Conservation (phyloP, 148 eudicot species). For the Camellia japonica region DNA sequence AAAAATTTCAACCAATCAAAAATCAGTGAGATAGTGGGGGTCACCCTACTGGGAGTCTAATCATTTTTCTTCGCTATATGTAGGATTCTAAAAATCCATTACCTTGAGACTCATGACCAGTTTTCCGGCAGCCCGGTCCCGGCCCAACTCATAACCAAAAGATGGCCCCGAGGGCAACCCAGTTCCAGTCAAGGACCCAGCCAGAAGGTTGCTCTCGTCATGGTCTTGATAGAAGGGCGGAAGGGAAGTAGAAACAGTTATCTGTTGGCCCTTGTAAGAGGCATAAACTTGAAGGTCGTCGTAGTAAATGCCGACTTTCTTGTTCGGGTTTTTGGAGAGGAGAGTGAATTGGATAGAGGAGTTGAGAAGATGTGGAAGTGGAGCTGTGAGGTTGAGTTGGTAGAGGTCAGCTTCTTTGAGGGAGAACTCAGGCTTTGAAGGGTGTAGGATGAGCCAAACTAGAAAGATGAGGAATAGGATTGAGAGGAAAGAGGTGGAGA, state of each 20-base stretch:
- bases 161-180: conserved; percentile 50
- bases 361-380: conserved; percentile 50
- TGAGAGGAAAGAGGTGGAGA: conserved; percentile 49
- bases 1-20: no score
- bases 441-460: conserved; percentile 69
- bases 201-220: conserved; percentile 55
- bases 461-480: conserved; percentile 61
- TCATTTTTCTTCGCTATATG: no score
- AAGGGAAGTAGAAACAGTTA: conserved; percentile 45
- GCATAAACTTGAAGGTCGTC: conserved; percentile 58
- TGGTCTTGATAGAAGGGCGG: conserved; percentile 77
- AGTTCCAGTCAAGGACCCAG: conserved; percentile 46
- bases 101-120: conserved; percentile 42
- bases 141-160: conserved; percentile 61
- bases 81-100: no score
- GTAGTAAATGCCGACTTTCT: conserved; percentile 72
- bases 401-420: conserved; percentile 56
- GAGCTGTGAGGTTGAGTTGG: conserved; percentile 59
- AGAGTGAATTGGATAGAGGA: conserved; percentile 73
- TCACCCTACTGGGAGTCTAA: no score
- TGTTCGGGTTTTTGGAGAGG: conserved; percentile 66
- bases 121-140: conserved; percentile 52
- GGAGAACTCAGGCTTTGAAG: conserved; percentile 72
- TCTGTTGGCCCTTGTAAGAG: conserved; percentile 69
- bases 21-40: no score